Conservation (phyloP, 768 basidiomycete genomes). For the Cubamyces sp. region DNA sequence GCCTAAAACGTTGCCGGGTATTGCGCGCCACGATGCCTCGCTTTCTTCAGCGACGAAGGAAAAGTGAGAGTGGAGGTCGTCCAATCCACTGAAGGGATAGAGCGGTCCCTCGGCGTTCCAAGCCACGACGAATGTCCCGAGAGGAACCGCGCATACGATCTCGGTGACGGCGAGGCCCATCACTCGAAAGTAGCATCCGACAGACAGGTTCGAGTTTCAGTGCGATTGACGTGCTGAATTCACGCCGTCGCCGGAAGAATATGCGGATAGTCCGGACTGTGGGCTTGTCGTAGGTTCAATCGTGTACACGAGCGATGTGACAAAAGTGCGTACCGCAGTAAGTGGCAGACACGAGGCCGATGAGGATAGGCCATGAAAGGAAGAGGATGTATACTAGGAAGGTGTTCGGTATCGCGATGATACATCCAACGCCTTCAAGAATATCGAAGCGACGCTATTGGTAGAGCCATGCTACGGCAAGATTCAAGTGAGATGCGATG, state of each 20-base stretch:
- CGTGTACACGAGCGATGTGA: not conserved
- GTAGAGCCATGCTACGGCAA: slow-evolving; percentile 50
- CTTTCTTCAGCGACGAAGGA: slow-evolving; percentile 44
- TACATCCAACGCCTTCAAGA: slow-evolving; percentile 58
- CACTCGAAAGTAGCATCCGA: slow-evolving; percentile 48
- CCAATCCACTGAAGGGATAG: slow-evolving; percentile 51
- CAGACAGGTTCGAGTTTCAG: slow-evolving; percentile 41
- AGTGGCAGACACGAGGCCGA: slow-evolving; percentile 32
- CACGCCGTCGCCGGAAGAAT: slow-evolving; percentile 34
- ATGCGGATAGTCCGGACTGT: slow-evolving; percentile 33
- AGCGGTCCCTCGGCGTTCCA: slow-evolving; percentile 32
- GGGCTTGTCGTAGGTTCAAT: not conserved
- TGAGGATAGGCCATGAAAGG: slow-evolving; percentile 33
- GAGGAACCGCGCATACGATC: slow-evolving; percentile 36
- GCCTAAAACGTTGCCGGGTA: slow-evolving; percentile 9
- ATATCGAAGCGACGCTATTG: slow-evolving; percentile 70
- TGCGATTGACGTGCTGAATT: slow-evolving; percentile 33
- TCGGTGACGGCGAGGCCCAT: slow-evolving; percentile 40
- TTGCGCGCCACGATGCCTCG: slow-evolving; percentile 42
- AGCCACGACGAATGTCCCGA: slow-evolving; percentile 34
- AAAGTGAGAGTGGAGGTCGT: slow-evolving; percentile 53
- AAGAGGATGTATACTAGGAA: slow-evolving; percentile 38
- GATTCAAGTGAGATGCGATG: not conserved
- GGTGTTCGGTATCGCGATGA: slow-evolving; percentile 45
- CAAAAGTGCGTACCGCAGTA: slow-evolving; percentile 39